Evolutionary conservation across 2,329 filamentous ascomycete genomes (phyloP).

Genomic region (Xylaria sp.): DNA sequence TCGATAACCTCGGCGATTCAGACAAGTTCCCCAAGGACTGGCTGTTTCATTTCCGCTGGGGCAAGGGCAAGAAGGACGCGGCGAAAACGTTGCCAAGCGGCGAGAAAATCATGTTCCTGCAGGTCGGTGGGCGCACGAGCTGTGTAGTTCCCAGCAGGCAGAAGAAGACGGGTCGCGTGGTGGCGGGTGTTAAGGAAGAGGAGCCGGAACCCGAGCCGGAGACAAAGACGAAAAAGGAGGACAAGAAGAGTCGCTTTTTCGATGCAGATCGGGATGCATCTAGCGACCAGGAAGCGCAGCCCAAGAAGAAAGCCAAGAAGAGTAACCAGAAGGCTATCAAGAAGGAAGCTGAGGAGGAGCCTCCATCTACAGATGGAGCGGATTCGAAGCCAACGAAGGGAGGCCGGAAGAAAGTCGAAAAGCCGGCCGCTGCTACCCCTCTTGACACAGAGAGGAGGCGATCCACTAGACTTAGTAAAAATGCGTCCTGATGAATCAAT

Average conservation of each 20-base stretch:
- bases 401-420: slow-evolving; percentile 40
- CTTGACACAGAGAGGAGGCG: slow-evolving; percentile 41
- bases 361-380: slow-evolving; percentile 26
- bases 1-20: slow-evolving; percentile 82
- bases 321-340: slow-evolving; percentile 37
- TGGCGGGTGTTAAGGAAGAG: slow-evolving; percentile 54
- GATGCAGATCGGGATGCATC: slow-evolving; percentile 1
- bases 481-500: slow-evolving; percentile 23
- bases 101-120: slow-evolving; percentile 85
- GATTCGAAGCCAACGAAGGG: slow-evolving; percentile 34
- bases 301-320: slow-evolving; percentile 40
- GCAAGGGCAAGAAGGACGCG: slow-evolving; percentile 81
- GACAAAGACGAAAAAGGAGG: slow-evolving; percentile 32
- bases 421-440: slow-evolving; percentile 34
- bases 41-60: slow-evolving; percentile 90
- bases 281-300: slow-evolving; percentile 23
- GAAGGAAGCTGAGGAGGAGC: slow-evolving; percentile 43
- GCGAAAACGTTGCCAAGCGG: slow-evolving; percentile 79
- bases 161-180: slow-evolving; percentile 73
- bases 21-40: slow-evolving; percentile 86
- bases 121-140: slow-evolving; percentile 89
- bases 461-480: slow-evolving; percentile 42
- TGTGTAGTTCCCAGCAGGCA: slow-evolving; percentile 87
- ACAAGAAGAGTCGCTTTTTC: slow-evolving; percentile 32
- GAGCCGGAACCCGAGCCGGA: slow-evolving; percentile 28